Conservation (phyloP, 768 basidiomycete species). For the Atractiella rhizophila region DNA sequence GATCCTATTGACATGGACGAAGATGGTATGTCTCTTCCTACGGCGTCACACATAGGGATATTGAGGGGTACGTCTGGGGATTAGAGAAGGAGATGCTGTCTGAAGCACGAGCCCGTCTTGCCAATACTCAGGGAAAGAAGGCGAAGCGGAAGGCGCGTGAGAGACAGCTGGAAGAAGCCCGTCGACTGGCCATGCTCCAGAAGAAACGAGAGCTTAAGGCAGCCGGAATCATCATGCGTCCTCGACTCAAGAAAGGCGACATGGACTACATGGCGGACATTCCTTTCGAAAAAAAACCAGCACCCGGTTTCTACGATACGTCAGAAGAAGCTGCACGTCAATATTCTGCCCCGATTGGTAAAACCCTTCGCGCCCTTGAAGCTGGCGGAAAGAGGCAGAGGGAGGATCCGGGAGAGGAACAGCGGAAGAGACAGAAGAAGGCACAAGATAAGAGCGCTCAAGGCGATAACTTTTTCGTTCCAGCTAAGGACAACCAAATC, state of each 20-base stretch:
- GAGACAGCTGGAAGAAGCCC: conserved; percentile 84
- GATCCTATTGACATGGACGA: conserved; percentile 99
- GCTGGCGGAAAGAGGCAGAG: conserved; percentile 86
- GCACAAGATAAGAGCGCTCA: conserved; percentile 31
- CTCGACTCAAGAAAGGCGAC: conserved; percentile 82
- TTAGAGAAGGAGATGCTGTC: conserved; percentile 98
- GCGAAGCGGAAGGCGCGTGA: conserved; percentile 96
- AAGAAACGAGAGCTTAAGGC: conserved; percentile 96
- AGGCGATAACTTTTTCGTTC: conserved; percentile 44
- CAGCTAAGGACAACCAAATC: conserved; percentile 79
- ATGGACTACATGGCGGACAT: conserved; percentile 99
- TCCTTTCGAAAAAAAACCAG: conserved; percentile 91
- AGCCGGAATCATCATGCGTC: conserved; percentile 82
- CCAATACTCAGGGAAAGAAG: conserved; percentile 98
- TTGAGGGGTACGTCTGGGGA: conserved; percentile 2
- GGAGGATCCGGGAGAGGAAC: conserved; percentile 77
- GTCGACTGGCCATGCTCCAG: conserved; percentile 75
- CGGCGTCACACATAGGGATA: background rate
- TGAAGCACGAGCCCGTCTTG: conserved; percentile 86
- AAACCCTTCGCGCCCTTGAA: conserved; percentile 15
- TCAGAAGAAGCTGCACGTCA: conserved; percentile 72
- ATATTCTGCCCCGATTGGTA: conserved; percentile 37
- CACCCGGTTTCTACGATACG: conserved; percentile 89
- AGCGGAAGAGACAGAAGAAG: conserved; percentile 64
- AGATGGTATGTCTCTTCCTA: conserved; percentile 38